phyloP scores from a whole-genome alignment of 192 early-diverging fungal species.

The Funneliformis mosseae region DNA sequence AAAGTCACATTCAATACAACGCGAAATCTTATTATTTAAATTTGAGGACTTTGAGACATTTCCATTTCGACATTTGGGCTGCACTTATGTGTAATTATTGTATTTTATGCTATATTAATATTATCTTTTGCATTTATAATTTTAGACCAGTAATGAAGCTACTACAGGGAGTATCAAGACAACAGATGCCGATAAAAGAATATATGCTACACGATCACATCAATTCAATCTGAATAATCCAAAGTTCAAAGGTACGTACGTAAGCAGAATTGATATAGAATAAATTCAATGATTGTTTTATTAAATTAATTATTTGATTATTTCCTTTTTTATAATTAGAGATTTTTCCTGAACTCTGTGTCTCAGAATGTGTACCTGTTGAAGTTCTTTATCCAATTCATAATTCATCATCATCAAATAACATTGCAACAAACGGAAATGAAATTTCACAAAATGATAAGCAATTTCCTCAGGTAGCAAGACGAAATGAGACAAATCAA shows the following conservation, averaged over 20 bases:
- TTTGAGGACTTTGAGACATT: too few relatives aligned
- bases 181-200: conserved; percentile 73
- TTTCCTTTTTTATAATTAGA: conserved; percentile 45
- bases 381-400: conserved; percentile 46
- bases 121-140: conserved; percentile 22
- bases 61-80: too few relatives aligned
- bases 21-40: too few relatives aligned
- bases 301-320: conserved; percentile 3
- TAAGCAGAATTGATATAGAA: neutral
- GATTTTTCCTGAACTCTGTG: conserved; percentile 85
- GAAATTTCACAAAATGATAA: neutral
- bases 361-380: conserved; percentile 48
- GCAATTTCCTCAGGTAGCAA: neutral
- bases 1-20: too few relatives aligned
- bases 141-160: conserved; percentile 77
- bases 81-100: neutral
- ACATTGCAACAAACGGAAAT: neutral
- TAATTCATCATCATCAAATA: conserved; percentile 36
- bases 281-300: neutral
- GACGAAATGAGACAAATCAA: conserved; percentile 16
- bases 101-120: neutral
- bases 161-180: conserved; percentile 93
- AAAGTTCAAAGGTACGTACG: conserved; percentile 69
- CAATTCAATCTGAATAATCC: conserved; percentile 74
- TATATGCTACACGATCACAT: conserved; percentile 78